Evolutionary conservation across 2,329 filamentous ascomycete genomes (phyloP).

Genomic region (Diaporthe helianthi): DNA sequence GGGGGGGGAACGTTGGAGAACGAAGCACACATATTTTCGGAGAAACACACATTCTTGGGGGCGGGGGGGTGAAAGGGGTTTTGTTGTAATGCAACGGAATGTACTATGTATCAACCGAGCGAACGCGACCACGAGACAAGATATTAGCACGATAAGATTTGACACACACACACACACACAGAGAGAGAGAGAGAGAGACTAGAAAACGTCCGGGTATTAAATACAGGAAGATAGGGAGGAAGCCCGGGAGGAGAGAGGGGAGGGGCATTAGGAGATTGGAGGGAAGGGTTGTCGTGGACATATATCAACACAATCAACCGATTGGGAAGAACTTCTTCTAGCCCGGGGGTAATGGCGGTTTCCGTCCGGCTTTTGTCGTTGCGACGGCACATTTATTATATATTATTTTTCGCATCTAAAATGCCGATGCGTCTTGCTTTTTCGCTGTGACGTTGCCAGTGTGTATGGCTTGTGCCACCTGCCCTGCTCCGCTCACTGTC

Average conservation of each 20-base stretch:
- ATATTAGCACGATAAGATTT: constrained; percentile 30
- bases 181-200: no score
- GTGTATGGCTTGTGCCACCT: no score
- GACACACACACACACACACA: background rate
- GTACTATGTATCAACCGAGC: constrained; percentile 32
- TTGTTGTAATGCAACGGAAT: constrained; percentile 31
- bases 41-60: background rate
- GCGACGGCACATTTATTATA: constrained; percentile 21
- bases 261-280: background rate
- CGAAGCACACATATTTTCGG: background rate
- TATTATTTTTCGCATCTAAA: constrained; percentile 3
- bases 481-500: no score
- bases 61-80: background rate
- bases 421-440: background rate
- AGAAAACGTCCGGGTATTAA: constrained; percentile 1
- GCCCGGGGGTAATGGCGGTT: background rate
- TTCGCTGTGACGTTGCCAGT: background rate
- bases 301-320: constrained; percentile 9
- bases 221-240: background rate
- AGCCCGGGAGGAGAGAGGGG: background rate
- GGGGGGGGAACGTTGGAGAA: background rate
- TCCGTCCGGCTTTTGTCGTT: constrained; percentile 3
- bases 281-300: background rate
- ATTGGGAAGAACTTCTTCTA: background rate
- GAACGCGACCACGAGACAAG: constrained; percentile 35